These are phyloP conservation scores for Leucocoprinus sp. DNA, from an alignment of 768 basidiomycete species.

Conservation along the genomic window DNA sequence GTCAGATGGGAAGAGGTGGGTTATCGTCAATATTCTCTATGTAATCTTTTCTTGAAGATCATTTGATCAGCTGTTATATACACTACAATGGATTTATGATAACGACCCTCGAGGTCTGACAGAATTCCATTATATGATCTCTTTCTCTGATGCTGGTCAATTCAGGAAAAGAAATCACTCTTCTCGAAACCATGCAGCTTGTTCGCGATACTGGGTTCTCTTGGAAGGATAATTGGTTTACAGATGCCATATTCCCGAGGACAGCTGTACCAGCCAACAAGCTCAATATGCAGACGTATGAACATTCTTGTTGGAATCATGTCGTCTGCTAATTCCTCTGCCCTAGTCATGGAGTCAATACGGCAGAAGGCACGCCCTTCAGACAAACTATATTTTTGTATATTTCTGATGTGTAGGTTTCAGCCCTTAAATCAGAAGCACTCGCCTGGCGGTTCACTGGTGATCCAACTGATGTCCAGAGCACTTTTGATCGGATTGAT, in stretches of 20 bases:
- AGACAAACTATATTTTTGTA: background rate
- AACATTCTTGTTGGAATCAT: background rate
- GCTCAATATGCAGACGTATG: constrained; percentile 27
- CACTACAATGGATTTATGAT: constrained; percentile 33
- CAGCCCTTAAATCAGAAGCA: constrained; percentile 35
- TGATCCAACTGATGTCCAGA: constrained; percentile 30
- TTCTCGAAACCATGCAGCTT: constrained; percentile 34
- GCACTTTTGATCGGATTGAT: constrained; percentile 29
- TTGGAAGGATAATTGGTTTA: constrained; percentile 36
- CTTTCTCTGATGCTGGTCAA: background rate
- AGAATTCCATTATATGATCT: background rate
- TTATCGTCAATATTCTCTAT: too few relatives aligned
- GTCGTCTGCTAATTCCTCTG: background rate
- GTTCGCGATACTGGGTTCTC: constrained; percentile 30
- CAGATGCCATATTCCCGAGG: constrained; percentile 27
- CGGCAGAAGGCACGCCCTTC: constrained; percentile 22
- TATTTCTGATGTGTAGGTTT: background rate
- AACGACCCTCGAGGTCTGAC: constrained; percentile 29
- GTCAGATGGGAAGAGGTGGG: constrained; percentile 35
- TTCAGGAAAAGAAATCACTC: constrained; percentile 26
- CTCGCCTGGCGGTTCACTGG: constrained; percentile 33
- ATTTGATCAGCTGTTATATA: constrained; percentile 27
- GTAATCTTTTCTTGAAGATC: too few relatives aligned
- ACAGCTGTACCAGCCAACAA: constrained; percentile 19
- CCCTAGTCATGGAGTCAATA: constrained; percentile 34